Conservation (phyloP, 495 filamentous ascomycete species). For the Penicillium samsonianum region DNA sequence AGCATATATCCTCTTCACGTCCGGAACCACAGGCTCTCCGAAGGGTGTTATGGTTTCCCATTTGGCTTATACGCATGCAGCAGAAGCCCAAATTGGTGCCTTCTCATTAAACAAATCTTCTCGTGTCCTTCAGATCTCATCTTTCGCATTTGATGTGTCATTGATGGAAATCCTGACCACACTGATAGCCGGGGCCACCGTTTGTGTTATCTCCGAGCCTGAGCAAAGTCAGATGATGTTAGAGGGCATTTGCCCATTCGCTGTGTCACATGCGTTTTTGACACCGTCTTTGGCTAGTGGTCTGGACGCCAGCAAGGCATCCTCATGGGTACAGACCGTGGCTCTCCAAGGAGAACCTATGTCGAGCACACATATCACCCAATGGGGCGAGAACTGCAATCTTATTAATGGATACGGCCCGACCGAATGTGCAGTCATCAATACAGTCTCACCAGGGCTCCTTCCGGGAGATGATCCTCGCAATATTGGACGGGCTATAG, state of each 20-base stretch:
- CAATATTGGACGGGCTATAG: conserved; percentile 13
- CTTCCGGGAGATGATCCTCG: conserved; percentile 14
- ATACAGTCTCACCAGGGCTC: conserved; percentile 1
- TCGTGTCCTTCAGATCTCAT: conserved; percentile 21
- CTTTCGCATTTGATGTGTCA: conserved; percentile 30
- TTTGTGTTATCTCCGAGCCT: conserved; percentile 23
- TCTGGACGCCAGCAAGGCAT: neutral
- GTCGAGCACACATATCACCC: neutral
- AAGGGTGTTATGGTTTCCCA: conserved; percentile 46
- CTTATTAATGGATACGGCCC: neutral
- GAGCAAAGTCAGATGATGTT: conserved; percentile 2
- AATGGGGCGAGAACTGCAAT: neutral
- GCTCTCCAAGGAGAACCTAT: neutral
- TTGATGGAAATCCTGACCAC: conserved; percentile 25
- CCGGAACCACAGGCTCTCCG: conserved; percentile 35
- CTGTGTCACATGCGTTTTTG: neutral
- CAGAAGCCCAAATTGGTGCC: neutral
- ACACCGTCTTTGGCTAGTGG: neutral
- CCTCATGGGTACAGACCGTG: neutral
- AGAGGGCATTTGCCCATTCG: neutral
- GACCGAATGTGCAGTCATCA: neutral
- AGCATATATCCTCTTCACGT: conserved; percentile 33
- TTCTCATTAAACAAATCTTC: neutral
- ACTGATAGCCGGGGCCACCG: conserved; percentile 27
- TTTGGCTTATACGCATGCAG: conserved; percentile 24